Evolutionary conservation across 1,284 basidiomycete species (phyloP), one percentile per base, ranked within the genome.

Genomic region (Amylostereum areolatum): DNA sequence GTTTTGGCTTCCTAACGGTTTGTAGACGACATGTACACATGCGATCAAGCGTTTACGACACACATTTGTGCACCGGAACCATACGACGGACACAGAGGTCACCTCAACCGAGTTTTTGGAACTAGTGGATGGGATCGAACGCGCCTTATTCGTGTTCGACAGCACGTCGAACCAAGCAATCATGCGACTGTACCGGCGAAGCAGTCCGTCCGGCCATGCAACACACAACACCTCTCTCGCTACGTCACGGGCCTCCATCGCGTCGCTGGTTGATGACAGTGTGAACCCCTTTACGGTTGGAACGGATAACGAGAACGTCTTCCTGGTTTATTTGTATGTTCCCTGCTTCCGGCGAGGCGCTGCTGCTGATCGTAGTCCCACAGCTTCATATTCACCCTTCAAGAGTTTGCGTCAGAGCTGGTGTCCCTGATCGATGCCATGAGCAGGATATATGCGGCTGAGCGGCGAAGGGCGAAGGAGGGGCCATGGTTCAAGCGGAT

Each of bases 321-420:
- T 96, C 62, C 66, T 93, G 27, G 85, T 95, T 4, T 96, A 95
- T 64, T 95, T 92, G 92, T 93, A 55, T 62, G 90, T 75, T 5
- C 31, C 28, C 10, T 34, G 28, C 48, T 43, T 44, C 42, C 18
- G 10, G 40, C 36, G 29, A 35, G 11, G 25, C 12, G 11, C 27
- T 47, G n/a, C 29, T 43, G 35, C 7, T 27, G 10, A 35, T 24
- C 7, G 12, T 24, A 9, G 9, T 6, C n/a, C 34, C 18, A 9
- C 55, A 94, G 92, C 69, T 94, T 93, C 67, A 87, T 95, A 52
- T 97, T 96, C 66, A 95, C 92, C 0, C 66, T 96, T 40, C 92
- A 97, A 66, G 94, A 97, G 62, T 96, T 96, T 62, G 80, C 89
- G 5, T 72, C 78, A 51, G 94, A 97, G 64, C 68, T 95, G 43